phyloP scores from a whole-genome alignment of 352 stramenopile genomes.

The Globisporangium paroecandrum region DNA sequence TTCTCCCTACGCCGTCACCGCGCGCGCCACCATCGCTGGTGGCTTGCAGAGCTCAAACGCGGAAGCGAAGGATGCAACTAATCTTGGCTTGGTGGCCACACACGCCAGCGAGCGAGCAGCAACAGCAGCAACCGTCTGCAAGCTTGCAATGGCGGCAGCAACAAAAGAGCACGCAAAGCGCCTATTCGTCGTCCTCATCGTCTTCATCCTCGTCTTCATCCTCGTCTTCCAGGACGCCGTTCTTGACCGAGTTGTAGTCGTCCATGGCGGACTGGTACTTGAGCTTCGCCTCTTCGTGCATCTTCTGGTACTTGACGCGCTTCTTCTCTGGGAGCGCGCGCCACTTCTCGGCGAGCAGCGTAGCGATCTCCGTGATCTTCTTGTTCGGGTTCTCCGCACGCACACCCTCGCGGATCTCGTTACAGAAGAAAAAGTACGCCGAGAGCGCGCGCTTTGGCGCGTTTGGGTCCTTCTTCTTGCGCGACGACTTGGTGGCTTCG shows the following conservation, averaged over 20 bases:
- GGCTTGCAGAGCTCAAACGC: not conserved
- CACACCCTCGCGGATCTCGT: constrained; percentile 88
- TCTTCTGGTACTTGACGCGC: constrained; percentile 87
- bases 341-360: constrained; percentile 79
- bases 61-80: constrained; percentile 19
- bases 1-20: not conserved
- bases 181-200: constrained; percentile 67
- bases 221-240: constrained; percentile 28
- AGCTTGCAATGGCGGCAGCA: not conserved
- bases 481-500: constrained; percentile 51
- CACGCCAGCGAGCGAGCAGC: not conserved
- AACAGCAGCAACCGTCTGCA: not conserved
- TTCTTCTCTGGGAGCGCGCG: constrained; percentile 90
- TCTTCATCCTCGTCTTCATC: constrained; percentile 67
- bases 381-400: constrained; percentile 92
- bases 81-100: constrained; percentile 6
- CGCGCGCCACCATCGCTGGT: not conserved
- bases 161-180: not conserved
- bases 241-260: constrained; percentile 80
- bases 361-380: constrained; percentile 92
- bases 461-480: constrained; percentile 92
- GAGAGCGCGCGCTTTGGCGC: constrained; percentile 93
- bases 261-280: constrained; percentile 90
- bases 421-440: constrained; percentile 95
- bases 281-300: constrained; percentile 81